phyloP scores from a whole-genome alignment of 495 filamentous ascomycete genomes.

The Aspergillus campestris region DNA sequence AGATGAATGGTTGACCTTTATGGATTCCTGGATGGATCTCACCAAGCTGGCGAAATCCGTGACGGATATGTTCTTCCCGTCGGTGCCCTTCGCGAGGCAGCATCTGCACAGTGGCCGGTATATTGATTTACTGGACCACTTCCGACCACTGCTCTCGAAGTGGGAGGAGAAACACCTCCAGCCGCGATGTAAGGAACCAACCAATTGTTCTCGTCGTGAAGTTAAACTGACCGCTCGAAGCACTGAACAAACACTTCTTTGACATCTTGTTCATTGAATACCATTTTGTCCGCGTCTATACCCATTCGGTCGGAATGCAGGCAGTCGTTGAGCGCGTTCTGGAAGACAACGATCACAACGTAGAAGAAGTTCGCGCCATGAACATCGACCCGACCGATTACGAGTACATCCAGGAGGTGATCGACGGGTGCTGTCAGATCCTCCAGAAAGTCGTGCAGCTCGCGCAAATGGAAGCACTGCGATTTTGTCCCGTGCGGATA shows the following conservation, averaged over 20 bases:
- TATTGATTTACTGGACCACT: slow-evolving; percentile 44
- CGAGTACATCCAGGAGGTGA: slow-evolving; percentile 49
- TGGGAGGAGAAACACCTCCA: slow-evolving; percentile 45
- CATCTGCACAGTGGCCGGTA: slow-evolving; percentile 46
- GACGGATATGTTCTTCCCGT: slow-evolving; percentile 46
- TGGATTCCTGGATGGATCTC: slow-evolving; percentile 46
- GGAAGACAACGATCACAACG: slow-evolving; percentile 31
- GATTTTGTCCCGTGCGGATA: slow-evolving; percentile 44
- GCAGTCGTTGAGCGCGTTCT: slow-evolving; percentile 41
- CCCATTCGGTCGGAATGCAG: slow-evolving; percentile 48
- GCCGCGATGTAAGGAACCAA: slow-evolving; percentile 22
- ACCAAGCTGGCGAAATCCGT: slow-evolving; percentile 46
- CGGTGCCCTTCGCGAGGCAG: slow-evolving; percentile 42
- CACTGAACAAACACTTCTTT: slow-evolving; percentile 31
- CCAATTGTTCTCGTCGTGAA: slow-evolving; percentile 26
- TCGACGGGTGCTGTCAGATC: slow-evolving; percentile 45
- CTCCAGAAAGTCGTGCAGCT: slow-evolving; percentile 38
- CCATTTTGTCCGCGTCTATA: slow-evolving; percentile 46
- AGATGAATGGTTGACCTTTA: slow-evolving; percentile 36
- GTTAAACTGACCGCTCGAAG: not conserved
- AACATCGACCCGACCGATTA: slow-evolving; percentile 47
- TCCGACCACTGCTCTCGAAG: slow-evolving; percentile 39
- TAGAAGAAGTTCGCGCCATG: slow-evolving; percentile 31
- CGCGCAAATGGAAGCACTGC: slow-evolving; percentile 32
- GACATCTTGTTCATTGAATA: slow-evolving; percentile 45